Evolutionary conservation across 1,284 basidiomycete genomes (phyloP), one percentile per base, ranked within the genome.

Genomic region (Ustanciosporium gigantosporum): DNA sequence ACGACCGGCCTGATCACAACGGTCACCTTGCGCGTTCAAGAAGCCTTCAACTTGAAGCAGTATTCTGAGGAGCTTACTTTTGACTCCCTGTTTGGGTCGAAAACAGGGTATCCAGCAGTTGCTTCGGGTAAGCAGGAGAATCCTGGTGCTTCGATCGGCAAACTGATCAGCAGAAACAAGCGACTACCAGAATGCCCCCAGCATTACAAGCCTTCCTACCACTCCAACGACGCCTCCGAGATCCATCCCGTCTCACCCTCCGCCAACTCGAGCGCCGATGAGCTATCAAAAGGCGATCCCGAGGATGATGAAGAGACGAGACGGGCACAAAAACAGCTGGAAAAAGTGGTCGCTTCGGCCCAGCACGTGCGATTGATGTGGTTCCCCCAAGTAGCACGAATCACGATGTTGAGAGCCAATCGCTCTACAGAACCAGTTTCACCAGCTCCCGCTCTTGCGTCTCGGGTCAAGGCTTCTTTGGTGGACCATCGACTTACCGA

Each of bases 331-430:
- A 84, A 27, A 74, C 78, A 40, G 82, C 84, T 37, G 37, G 72
- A 75, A 22, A 37, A 40, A 9, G 56, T 76, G 2, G 68, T 68
- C 5, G 40, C 46, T n/a, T 67, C 62, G 16, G 86, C 88, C 1
- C 85, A 97, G 79, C 91, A 96, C 77, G 89, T 90, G 20, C 83
- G 91, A n/a, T 82, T 92, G 23, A 93, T 90, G 89, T 98, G 93
- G 92, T 95, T 88, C 80, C 91, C 93, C 2, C 87, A 89, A 49
- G 84, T 86, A 16, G 85, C 87, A 55, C 82, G 81, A 27, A 82
- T 92, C 47, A 86, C 90, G 31, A 84, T 90, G 45, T 88, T 87
- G 67, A 82, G 85, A 57, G 83, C 87, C 31, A 84, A 90, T 77
- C 83, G 91, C 42, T 89, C 90, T 1, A 79, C 80, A 42, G 87